Conservation (phyloP, 306 rosid genomes). For the Pyrus communis region DNA sequence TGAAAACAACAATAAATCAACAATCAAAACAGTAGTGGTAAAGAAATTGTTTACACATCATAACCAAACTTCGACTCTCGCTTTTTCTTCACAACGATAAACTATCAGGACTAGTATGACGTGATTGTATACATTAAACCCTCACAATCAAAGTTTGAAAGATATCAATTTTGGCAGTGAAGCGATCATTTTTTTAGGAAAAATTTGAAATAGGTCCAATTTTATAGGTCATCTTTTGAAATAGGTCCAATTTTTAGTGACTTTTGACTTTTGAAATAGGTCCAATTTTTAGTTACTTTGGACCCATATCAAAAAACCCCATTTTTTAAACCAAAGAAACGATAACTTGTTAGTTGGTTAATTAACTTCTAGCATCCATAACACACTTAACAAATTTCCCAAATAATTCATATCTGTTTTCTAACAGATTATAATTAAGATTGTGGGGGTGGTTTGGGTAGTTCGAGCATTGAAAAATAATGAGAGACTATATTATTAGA, state of each 20-base stretch:
- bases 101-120: too few species aligned
- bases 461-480: conserved; percentile 59
- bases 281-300: too few species aligned
- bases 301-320: too few species aligned
- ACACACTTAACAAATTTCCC: background rate
- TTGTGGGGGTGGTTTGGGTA: conserved; percentile 45
- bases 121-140: background rate
- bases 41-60: too few species aligned
- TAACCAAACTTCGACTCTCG: background rate
- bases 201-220: too few species aligned
- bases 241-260: too few species aligned
- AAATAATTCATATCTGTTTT: background rate
- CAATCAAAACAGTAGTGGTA: too few species aligned
- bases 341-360: background rate
- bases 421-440: background rate
- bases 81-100: background rate
- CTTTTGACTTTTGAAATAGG: too few species aligned
- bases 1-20: too few species aligned
- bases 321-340: too few species aligned
- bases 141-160: background rate
- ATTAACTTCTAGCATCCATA: background rate
- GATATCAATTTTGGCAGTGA: background rate
- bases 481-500: conserved; percentile 36
- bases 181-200: background rate
- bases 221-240: too few species aligned